Percentiles rank a stretch among this genome's conserved stretches.
Conservation (phyloP, 495 filamentous ascomycete genomes). For the Poronia punctata region DNA sequence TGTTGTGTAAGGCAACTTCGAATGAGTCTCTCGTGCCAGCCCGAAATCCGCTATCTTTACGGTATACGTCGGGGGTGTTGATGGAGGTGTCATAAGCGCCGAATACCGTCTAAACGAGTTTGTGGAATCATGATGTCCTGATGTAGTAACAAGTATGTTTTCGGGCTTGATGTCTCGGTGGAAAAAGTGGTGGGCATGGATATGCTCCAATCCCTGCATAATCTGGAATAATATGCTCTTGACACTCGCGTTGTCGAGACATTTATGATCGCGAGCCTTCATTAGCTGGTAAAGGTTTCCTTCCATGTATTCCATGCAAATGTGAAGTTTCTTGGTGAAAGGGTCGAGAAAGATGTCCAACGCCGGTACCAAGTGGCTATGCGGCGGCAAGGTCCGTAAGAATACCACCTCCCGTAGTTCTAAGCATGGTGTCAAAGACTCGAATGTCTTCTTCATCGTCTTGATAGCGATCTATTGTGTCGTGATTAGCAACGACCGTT, state of each 20-base stretch:
- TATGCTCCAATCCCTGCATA: constrained; percentile 89
- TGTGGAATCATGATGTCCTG: constrained; percentile 67
- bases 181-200: constrained; percentile 95
- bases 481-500: constrained; percentile 19
- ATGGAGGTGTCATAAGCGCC: constrained; percentile 85
- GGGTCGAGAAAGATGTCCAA: constrained; percentile 99
- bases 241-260: constrained; percentile 79
- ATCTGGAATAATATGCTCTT: constrained; percentile 99
- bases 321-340: constrained; percentile 90
- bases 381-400: constrained; percentile 75
- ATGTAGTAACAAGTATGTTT: constrained; percentile 96
- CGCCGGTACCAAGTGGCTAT: constrained; percentile 89
- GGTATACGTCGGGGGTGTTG: constrained; percentile 85
- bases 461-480: constrained; percentile 87
- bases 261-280: constrained; percentile 95
- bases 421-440: constrained; percentile 79
- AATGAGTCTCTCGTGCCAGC: constrained; percentile 93
- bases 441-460: constrained; percentile 99
- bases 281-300: constrained; percentile 98
- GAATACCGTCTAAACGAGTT: constrained; percentile 88
- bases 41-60: constrained; percentile 99
- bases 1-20: constrained; percentile 92
- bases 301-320: constrained; percentile 99
- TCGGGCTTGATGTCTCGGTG: constrained; percentile 99
- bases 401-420: constrained; percentile 97